These are phyloP conservation scores for Chlorophyllum brunneum DNA, from an alignment of 768 basidiomycete species.

Conservation along the genomic window DNA sequence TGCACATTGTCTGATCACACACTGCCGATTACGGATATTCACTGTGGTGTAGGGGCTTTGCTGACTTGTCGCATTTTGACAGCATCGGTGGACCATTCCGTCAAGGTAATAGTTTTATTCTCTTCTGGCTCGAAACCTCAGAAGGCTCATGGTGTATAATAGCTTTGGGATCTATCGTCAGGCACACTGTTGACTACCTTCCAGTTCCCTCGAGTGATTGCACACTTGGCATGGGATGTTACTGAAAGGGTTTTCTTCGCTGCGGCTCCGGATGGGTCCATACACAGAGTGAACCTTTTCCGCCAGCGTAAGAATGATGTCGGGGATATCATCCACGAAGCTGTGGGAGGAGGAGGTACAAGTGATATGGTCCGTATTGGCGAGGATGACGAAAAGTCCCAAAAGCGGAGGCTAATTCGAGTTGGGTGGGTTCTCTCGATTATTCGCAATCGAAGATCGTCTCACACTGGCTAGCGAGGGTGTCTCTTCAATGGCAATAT, in stretches of 20 bases:
- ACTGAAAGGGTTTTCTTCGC: conserved; percentile 89
- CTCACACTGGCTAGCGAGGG: conserved; percentile 49
- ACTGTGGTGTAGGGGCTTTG: conserved; percentile 76
- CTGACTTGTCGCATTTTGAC: conserved; percentile 77
- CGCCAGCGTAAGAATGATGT: conserved; percentile 52
- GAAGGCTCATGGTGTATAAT: conserved; percentile 11
- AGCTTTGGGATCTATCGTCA: conserved; percentile 83
- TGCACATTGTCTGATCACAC: conserved; percentile 89
- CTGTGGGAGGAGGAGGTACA: conserved; percentile 70
- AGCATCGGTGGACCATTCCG: conserved; percentile 83
- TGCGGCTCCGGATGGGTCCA: conserved; percentile 67
- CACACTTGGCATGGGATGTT: conserved; percentile 71
- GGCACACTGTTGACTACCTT: conserved; percentile 81
- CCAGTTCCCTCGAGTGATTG: conserved; percentile 75
- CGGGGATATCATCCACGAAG: conserved; percentile 54
- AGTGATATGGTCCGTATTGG: conserved; percentile 70
- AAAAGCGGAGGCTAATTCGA: conserved; percentile 61
- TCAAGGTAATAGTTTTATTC: conserved; percentile 56
- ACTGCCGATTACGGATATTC: conserved; percentile 78
- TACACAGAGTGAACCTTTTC: conserved; percentile 81
- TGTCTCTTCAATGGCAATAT: conserved; percentile 71
- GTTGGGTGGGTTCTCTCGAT: conserved; percentile 47
- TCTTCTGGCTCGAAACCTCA: conserved; percentile 7
- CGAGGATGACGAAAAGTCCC: conserved; percentile 44
- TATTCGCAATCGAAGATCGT: not conserved